A percentile compares a stretch with the other conserved stretches of the same genome.
Evolutionary conservation across 768 basidiomycete genomes (phyloP).

Genomic region (Boletus tylopilopsis): DNA sequence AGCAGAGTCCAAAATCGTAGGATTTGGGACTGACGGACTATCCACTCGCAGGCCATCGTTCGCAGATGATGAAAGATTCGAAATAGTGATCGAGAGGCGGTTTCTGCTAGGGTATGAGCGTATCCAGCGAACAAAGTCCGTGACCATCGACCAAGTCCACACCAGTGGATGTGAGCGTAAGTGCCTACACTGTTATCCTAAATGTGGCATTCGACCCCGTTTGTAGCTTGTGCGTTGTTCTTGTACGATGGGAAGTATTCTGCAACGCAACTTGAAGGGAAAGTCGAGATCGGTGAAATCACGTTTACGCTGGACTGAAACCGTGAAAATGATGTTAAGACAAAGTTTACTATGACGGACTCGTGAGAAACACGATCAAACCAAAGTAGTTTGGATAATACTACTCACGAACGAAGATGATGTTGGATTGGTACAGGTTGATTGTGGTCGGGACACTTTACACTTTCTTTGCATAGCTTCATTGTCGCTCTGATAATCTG

Average conservation of each 20-base stretch:
- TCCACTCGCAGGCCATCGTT: constrained; percentile 8
- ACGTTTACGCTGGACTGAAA: constrained; percentile 1
- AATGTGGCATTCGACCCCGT: not conserved
- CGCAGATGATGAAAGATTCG: not conserved
- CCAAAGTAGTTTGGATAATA: too few species aligned
- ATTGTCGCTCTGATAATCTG: too few species aligned
- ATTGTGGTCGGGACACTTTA: too few species aligned
- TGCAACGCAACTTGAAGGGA: not conserved
- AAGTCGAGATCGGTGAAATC: constrained; percentile 3
- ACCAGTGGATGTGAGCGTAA: not conserved
- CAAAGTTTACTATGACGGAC: too few species aligned
- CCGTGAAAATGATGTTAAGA: not conserved
- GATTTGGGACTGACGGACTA: not conserved
- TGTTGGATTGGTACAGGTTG: too few species aligned
- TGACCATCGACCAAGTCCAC: not conserved
- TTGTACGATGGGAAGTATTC: constrained; percentile 2
- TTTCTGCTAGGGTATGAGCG: constrained; percentile 10
- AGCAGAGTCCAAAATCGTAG: not conserved
- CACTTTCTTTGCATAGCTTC: too few species aligned
- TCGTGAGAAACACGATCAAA: too few species aligned
- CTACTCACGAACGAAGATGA: too few species aligned
- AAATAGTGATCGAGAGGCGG: constrained; percentile 6
- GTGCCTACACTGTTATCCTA: not conserved
- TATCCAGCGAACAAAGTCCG: constrained; percentile 7
- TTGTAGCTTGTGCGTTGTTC: not conserved